phyloP scores from a whole-genome alignment of 2,329 filamentous ascomycete genomes.

The Stagonosporopsis chrysanthemi region DNA sequence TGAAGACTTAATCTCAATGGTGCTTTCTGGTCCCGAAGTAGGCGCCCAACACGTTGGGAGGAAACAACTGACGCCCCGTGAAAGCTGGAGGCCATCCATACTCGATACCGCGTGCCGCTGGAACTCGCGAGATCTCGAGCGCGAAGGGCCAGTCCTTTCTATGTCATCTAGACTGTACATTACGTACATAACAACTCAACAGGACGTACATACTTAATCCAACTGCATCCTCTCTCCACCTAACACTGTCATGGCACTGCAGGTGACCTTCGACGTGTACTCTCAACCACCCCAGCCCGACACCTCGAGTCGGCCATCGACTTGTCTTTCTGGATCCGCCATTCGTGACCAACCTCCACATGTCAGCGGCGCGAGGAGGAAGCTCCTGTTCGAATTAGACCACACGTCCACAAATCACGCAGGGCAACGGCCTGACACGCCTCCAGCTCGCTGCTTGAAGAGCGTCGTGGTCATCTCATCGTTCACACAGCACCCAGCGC shows the following conservation, averaged over 20 bases:
- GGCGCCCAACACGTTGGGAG: not conserved
- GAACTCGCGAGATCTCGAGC: not conserved
- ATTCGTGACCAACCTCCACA: not conserved
- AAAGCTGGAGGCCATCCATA: too few species aligned
- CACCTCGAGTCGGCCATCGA: too few species aligned
- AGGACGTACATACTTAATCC: not conserved
- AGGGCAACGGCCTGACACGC: too few species aligned
- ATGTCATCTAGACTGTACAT: not conserved
- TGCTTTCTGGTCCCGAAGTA: too few species aligned
- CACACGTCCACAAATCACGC: not conserved
- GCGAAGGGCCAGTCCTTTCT: not conserved
- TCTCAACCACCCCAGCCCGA: too few species aligned
- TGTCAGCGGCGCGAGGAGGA: not conserved
- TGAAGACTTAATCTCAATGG: too few species aligned
- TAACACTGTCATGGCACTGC: too few species aligned
- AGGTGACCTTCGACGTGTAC: too few species aligned
- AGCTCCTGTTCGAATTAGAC: not conserved
- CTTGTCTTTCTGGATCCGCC: not conserved
- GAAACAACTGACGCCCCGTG: too few species aligned
- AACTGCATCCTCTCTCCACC: not conserved
- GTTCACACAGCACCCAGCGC: too few species aligned
- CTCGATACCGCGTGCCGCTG: not conserved
- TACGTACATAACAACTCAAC: not conserved
- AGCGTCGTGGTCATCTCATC: not conserved
- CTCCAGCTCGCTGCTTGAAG: too few species aligned